A percentile compares a stretch with the other conserved stretches of the same genome.
Evolutionary conservation across 176 grass and related monocot genomes (phyloP).

Genomic region (Bothriochloa decipiens): DNA sequence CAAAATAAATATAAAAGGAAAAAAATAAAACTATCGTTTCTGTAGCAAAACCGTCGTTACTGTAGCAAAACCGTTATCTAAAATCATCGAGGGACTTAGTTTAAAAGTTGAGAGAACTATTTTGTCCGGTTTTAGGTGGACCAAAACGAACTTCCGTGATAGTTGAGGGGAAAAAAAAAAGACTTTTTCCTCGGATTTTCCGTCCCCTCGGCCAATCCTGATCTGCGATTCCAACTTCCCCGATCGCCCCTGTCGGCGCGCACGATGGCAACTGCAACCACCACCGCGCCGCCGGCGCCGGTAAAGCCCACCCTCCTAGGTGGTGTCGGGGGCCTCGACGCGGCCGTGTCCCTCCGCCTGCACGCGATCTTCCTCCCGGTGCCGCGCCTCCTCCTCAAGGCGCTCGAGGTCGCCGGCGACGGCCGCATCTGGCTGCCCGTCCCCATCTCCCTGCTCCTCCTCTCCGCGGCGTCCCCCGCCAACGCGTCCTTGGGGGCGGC

Average conservation of each 20-base stretch:
- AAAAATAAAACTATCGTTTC: too few relatives aligned
- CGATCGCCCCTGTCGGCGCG: constrained; percentile 18
- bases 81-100: too few relatives aligned
- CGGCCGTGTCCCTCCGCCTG: constrained; percentile 61
- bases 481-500: constrained; percentile 25
- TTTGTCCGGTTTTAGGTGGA: too few relatives aligned
- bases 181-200: too few relatives aligned
- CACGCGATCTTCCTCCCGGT: constrained; percentile 69
- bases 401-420: constrained; percentile 81
- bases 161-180: too few relatives aligned
- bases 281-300: constrained; percentile 8
- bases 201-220: neutral
- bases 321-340: constrained; percentile 49
- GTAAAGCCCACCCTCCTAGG: constrained; percentile 39
- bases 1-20: too few relatives aligned
- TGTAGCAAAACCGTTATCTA: too few relatives aligned
- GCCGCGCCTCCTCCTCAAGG: constrained; percentile 83
- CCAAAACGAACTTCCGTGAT: too few relatives aligned
- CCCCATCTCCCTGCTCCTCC: constrained; percentile 61
- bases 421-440: constrained; percentile 91
- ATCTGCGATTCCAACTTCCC: neutral
- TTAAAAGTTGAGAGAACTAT: too few relatives aligned
- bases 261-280: constrained; percentile 38
- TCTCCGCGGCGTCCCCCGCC: constrained; percentile 50
- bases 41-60: too few relatives aligned